phyloP scores from a whole-genome alignment of 2,329 filamentous ascomycete genomes.

The Hymenotorrendiella dingleyae region DNA sequence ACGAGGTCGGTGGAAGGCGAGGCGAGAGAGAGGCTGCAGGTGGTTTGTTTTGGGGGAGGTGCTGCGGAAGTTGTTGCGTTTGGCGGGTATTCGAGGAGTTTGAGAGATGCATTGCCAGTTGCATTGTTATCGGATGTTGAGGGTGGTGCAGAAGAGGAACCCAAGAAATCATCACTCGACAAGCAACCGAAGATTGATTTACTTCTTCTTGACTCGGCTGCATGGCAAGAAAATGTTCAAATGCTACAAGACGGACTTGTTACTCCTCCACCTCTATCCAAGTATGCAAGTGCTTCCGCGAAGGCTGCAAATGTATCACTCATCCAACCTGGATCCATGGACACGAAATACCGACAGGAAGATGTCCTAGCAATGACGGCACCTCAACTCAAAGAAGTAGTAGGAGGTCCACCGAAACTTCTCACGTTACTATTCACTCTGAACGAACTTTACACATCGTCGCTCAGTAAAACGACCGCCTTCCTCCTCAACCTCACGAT shows the following conservation, averaged over 20 bases:
- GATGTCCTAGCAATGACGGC: constrained; percentile 43
- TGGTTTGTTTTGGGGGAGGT: constrained; percentile 37
- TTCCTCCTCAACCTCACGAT: constrained; percentile 68
- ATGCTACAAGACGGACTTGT: constrained; percentile 53
- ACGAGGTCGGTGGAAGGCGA: background rate
- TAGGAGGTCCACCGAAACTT: constrained; percentile 41
- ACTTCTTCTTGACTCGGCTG: constrained; percentile 72
- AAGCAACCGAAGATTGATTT: constrained; percentile 34
- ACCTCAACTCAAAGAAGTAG: constrained; percentile 28
- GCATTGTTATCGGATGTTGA: background rate
- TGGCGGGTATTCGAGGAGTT: constrained; percentile 43
- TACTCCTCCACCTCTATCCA: constrained; percentile 43
- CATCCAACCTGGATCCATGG: constrained; percentile 35
- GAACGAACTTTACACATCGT: constrained; percentile 85
- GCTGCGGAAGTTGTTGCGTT: constrained; percentile 61
- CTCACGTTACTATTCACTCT: constrained; percentile 89
- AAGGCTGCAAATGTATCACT: constrained; percentile 41
- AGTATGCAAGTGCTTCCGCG: constrained; percentile 45
- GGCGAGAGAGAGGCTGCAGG: constrained; percentile 4
- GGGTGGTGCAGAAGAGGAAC: constrained; percentile 5
- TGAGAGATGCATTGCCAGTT: constrained; percentile 21
- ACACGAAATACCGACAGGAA: constrained; percentile 38
- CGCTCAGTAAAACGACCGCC: constrained; percentile 64
- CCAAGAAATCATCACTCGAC: constrained; percentile 10
- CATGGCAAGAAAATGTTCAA: constrained; percentile 62